phyloP scores from a whole-genome alignment of 306 rosid genomes.

The Astragalus glycyphyllos region DNA sequence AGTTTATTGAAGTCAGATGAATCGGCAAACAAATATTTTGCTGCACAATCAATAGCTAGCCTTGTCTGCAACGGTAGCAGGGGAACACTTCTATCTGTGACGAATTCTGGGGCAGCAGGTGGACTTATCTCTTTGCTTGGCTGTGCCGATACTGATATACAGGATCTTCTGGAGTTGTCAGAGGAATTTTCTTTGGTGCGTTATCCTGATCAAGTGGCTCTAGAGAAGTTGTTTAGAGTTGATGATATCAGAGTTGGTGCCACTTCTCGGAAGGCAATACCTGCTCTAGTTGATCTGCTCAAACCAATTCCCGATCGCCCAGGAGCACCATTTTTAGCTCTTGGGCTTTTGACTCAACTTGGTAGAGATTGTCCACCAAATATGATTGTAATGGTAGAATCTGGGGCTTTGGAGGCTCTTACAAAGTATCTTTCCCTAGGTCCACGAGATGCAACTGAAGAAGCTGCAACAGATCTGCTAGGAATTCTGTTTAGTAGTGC shows the following conservation, averaged over 20 bases:
- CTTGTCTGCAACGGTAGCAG: constrained; percentile 98
- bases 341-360: constrained; percentile 86
- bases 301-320: constrained; percentile 99
- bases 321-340: constrained; percentile 97
- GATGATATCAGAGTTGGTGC: constrained; percentile 97
- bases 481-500: constrained; percentile 94
- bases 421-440: constrained; percentile 94
- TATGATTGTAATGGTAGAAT: constrained; percentile 91
- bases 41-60: constrained; percentile 94
- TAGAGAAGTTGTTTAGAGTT: constrained; percentile 95
- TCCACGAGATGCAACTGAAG: constrained; percentile 97
- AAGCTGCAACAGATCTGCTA: constrained; percentile 95
- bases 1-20: constrained; percentile 89
- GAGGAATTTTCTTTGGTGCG: constrained; percentile 89
- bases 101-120: constrained; percentile 97
- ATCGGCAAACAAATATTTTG: constrained; percentile 82
- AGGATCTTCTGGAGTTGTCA: constrained; percentile 86
- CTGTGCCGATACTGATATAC: constrained; percentile 89
- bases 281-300: constrained; percentile 96
- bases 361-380: constrained; percentile 89
- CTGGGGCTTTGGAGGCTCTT: constrained; percentile 96
- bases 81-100: constrained; percentile 95
- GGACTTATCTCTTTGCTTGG: constrained; percentile 97
- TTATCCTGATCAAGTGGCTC: constrained; percentile 95
- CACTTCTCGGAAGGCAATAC: constrained; percentile 96